Conservation (phyloP, 305 asterid species). For the Striga hermonthica region DNA sequence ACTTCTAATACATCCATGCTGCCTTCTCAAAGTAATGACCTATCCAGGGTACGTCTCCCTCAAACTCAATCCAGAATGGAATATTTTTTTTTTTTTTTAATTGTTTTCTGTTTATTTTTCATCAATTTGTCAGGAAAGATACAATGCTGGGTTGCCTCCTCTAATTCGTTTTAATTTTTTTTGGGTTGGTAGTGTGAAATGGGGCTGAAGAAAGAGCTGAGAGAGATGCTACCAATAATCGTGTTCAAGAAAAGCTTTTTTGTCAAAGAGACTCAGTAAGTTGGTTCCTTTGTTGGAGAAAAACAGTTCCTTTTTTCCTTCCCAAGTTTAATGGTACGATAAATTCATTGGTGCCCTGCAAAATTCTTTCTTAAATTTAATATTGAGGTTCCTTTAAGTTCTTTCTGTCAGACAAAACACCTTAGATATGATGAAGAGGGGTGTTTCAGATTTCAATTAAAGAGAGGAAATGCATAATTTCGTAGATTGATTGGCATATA, state of each 20-base stretch:
- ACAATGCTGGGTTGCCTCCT: no score
- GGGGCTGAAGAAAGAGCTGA: slow-evolving; percentile 77
- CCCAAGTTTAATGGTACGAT: not conserved
- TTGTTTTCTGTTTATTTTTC: not conserved
- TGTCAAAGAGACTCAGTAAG: slow-evolving; percentile 72
- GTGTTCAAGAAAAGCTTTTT: slow-evolving; percentile 69
- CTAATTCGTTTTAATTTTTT: not conserved
- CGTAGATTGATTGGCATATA: slow-evolving; percentile 18
- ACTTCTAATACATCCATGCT: slow-evolving; percentile 34
- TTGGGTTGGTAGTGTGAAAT: slow-evolving; percentile 50
- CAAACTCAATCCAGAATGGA: no score
- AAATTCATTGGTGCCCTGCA: slow-evolving; percentile 7
- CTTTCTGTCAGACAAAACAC: no score
- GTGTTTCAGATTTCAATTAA: not conserved
- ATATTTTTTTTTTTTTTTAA: no score
- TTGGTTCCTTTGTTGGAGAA: not conserved
- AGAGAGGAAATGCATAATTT: not conserved
- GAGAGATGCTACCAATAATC: slow-evolving; percentile 81
- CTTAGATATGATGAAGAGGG: not conserved
- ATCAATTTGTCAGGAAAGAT: no score
- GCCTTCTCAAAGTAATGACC: slow-evolving; percentile 27
- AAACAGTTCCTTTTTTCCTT: not conserved
- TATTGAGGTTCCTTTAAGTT: not conserved
- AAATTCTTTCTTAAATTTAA: slow-evolving; percentile 9
- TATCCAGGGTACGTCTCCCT: slow-evolving; percentile 45